Percentiles rank a stretch among this genome's conserved stretches.
Evolutionary conservation across 176 grass and related monocot genomes (phyloP).

Genomic region (Raddia guianensis): DNA sequence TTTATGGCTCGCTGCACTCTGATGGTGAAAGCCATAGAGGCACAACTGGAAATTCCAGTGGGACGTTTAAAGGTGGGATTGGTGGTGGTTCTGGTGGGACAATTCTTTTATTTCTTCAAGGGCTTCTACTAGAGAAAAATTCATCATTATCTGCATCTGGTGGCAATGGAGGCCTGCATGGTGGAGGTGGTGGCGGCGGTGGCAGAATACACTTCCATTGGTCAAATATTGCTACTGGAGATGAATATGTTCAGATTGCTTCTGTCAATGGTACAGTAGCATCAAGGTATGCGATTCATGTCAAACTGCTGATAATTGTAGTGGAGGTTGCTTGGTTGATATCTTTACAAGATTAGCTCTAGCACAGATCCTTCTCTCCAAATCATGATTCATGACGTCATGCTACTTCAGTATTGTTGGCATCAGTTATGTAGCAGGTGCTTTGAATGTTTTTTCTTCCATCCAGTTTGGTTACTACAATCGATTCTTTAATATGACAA

Average conservation of each 20-base stretch:
- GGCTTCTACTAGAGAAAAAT: slow-evolving; percentile 66
- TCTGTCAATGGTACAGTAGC: slow-evolving; percentile 76
- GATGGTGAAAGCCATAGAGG: slow-evolving; percentile 69
- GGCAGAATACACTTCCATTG: slow-evolving; percentile 97
- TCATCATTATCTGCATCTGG: slow-evolving; percentile 85
- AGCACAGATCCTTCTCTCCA: neutral
- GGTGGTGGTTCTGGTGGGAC: slow-evolving; percentile 95
- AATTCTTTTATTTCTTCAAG: slow-evolving; percentile 89
- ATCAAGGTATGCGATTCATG: slow-evolving; percentile 66
- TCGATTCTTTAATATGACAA: slow-evolving; percentile 9
- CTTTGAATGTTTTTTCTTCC: neutral
- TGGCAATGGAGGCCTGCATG: slow-evolving; percentile 72
- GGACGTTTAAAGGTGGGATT: slow-evolving; percentile 69
- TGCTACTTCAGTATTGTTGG: neutral
- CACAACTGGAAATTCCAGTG: slow-evolving; percentile 51
- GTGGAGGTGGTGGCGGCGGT: slow-evolving; percentile 86
- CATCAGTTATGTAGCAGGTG: neutral
- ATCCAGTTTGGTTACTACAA: neutral
- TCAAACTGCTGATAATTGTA: slow-evolving; percentile 14
- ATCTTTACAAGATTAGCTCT: neutral
- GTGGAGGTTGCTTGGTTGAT: slow-evolving; percentile 37
- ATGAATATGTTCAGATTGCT: slow-evolving; percentile 97
- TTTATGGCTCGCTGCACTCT: slow-evolving; percentile 70
- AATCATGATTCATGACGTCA: neutral
- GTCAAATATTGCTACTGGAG: slow-evolving; percentile 90